Conservation (phyloP, 148 eudicot genomes). For the Rhododendron ovatum region DNA sequence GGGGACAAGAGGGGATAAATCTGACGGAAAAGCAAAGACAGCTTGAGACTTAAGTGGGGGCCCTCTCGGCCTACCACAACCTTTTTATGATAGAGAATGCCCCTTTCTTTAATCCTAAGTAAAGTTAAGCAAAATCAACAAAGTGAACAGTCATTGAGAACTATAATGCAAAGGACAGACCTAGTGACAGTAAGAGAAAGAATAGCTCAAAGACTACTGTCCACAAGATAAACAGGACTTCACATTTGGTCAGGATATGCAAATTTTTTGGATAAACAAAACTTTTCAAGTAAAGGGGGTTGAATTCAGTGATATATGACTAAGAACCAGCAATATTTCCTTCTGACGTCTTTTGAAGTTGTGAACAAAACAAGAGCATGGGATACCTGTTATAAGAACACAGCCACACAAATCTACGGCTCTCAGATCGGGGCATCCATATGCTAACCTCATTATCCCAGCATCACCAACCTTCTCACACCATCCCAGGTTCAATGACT, state of each 20-base stretch:
- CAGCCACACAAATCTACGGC: slow-evolving; percentile 93
- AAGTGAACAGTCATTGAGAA: not conserved
- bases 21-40: not conserved
- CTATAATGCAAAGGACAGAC: not conserved
- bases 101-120: not conserved
- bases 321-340: not conserved
- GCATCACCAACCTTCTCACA: slow-evolving; percentile 81
- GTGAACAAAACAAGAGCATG: not conserved
- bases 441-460: slow-evolving; percentile 84
- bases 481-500: slow-evolving; percentile 85
- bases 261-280: not conserved
- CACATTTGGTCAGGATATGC: not conserved
- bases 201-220: not conserved
- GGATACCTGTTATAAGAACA: slow-evolving; percentile 86
- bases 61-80: not conserved
- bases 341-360: not conserved
- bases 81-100: not conserved
- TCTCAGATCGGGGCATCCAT: slow-evolving; percentile 84
- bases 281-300: not conserved
- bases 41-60: not conserved
- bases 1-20: not conserved
- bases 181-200: not conserved
- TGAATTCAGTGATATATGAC: not conserved
- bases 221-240: not conserved
- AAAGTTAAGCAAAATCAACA: not conserved